phyloP scores from a whole-genome alignment of 441 rosid genomes.

The Syzygium syzygioides region DNA sequence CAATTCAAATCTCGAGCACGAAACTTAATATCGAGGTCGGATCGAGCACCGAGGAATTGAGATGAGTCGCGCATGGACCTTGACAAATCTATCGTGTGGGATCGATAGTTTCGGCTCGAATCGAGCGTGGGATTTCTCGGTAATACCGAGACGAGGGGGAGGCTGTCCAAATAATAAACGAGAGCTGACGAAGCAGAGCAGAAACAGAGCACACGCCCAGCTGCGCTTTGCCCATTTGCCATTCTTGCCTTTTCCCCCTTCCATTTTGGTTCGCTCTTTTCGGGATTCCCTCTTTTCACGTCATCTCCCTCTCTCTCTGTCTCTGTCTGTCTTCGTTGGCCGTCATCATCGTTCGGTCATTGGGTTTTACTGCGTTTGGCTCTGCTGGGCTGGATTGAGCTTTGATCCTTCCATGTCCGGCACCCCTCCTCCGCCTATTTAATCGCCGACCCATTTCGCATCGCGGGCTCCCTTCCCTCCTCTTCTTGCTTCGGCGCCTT shows the following conservation, averaged over 20 bases:
- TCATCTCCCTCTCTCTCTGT: background rate
- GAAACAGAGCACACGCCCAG: background rate
- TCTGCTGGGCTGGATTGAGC: background rate
- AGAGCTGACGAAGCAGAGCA: background rate
- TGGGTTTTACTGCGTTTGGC: background rate
- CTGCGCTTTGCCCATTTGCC: background rate
- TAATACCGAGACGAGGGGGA: background rate
- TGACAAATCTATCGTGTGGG: background rate
- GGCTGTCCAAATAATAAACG: background rate
- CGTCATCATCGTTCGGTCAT: background rate
- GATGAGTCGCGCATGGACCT: background rate
- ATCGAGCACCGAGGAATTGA: background rate
- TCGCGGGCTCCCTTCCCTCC: background rate
- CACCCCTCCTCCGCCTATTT: background rate
- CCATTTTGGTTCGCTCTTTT: background rate
- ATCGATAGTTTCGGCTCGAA: background rate
- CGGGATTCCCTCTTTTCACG: background rate
- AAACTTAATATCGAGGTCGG: background rate
- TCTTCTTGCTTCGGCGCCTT: background rate
- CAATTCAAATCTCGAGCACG: accelerated
- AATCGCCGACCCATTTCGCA: background rate
- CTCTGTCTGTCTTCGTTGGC: background rate
- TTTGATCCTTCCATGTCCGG: background rate
- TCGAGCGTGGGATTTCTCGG: background rate
- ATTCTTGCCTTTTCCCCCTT: background rate